These are phyloP conservation scores for Malassezia restricta DNA, from an alignment of 1,284 basidiomycete genomes.

Conservation along the genomic window DNA sequence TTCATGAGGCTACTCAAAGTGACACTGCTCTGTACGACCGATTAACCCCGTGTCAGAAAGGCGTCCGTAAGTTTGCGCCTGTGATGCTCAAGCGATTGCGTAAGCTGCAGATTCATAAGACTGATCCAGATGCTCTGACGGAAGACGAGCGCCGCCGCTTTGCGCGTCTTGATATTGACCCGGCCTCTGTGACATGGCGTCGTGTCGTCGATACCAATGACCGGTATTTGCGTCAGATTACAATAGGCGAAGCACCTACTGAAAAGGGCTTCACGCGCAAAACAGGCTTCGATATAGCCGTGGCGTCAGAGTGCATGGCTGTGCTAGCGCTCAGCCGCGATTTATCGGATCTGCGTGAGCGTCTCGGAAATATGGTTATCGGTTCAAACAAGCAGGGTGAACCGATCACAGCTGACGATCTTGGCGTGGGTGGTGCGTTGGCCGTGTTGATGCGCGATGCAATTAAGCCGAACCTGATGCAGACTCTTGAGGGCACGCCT, in stretches of 20 bases:
- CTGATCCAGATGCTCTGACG: constrained; percentile 78
- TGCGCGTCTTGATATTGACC: constrained; percentile 81
- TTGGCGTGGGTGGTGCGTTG: constrained; percentile 87
- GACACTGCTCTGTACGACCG: constrained; percentile 90
- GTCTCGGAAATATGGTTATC: constrained; percentile 86
- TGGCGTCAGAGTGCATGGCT: constrained; percentile 96
- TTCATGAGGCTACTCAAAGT: constrained; percentile 90
- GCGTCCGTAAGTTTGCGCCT: constrained; percentile 82
- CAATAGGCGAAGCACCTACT: constrained; percentile 75
- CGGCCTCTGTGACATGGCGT: constrained; percentile 86
- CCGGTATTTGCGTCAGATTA: constrained; percentile 87
- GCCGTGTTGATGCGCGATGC: constrained; percentile 98
- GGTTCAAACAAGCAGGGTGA: constrained; percentile 86
- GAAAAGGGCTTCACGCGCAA: constrained; percentile 80
- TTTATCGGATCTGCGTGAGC: constrained; percentile 79
- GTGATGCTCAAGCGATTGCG: constrained; percentile 89
- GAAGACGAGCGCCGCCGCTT: constrained; percentile 82
- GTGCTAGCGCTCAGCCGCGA: constrained; percentile 83
- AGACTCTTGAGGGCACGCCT: constrained; percentile 92
- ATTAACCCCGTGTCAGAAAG: constrained; percentile 83
- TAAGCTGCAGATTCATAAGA: constrained; percentile 93
- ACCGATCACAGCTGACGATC: constrained; percentile 88
- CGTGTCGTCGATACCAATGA: constrained; percentile 95
- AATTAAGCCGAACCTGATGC: constrained; percentile 98
- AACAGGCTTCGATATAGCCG: constrained; percentile 90